phyloP scores from a whole-genome alignment of 1,284 basidiomycete species.

The Tilletia caries region DNA sequence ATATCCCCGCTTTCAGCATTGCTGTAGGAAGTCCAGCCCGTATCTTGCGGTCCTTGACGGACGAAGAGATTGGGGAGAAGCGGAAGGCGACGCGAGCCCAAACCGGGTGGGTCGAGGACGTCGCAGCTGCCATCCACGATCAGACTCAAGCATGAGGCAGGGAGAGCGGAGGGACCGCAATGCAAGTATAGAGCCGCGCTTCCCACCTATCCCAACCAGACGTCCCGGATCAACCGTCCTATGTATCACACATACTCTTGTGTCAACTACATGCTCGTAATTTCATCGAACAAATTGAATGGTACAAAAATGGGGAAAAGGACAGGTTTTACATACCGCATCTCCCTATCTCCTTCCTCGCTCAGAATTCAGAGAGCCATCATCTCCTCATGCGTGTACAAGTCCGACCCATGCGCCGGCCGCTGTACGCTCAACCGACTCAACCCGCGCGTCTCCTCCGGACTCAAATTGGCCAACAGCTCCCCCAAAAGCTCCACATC shows the following conservation, averaged over 20 bases:
- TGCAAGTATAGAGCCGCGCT: neutral
- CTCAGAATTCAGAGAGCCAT: conserved; percentile 1
- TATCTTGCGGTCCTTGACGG: conserved; percentile 53
- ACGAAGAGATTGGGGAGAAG: conserved; percentile 30
- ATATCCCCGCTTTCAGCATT: conserved; percentile 55
- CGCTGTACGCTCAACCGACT: neutral
- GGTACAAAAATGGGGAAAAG: neutral
- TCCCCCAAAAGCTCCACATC: conserved; percentile 38
- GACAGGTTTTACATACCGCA: too few species aligned
- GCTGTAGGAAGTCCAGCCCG: conserved; percentile 58
- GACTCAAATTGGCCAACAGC: neutral
- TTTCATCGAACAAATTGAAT: too few species aligned
- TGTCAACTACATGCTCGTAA: too few species aligned
- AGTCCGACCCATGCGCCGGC: conserved; percentile 1
- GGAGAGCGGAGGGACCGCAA: neutral
- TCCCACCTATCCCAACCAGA: too few species aligned
- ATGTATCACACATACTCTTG: too few species aligned
- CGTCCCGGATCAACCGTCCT: too few species aligned
- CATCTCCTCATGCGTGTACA: conserved; percentile 13
- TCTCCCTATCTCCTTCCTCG: neutral
- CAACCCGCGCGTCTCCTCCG: conserved; percentile 10
- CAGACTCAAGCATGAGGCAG: neutral
- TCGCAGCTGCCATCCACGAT: neutral
- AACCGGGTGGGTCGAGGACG: neutral
- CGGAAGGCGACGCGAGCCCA: neutral